Base-by-base conservation (phyloP, 495 filamentous ascomycete species). In the Chaetomium tenue region DNA sequence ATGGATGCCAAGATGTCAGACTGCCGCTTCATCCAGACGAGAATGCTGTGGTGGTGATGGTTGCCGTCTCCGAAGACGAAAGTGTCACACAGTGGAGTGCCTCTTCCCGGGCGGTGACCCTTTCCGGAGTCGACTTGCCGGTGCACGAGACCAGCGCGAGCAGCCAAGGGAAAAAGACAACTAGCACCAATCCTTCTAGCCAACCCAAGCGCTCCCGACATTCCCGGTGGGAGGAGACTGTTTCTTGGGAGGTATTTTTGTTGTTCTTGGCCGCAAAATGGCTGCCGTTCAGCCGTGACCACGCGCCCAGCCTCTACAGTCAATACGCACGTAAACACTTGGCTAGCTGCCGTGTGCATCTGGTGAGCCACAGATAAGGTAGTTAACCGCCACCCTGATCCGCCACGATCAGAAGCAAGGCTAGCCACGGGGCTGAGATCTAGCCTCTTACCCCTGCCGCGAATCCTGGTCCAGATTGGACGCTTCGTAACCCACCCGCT, bases 1-100 rank as follows among this genome's bases (percentile, higher is more conserved):
- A 50, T 16, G 11, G 33, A 13, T 54, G 59, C 59, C 59, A 61
- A 61, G 59, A 20, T 5, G 46, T 18, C 39, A 16, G 23, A 58
- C 4, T 58, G 55, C 39, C 55, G 55, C 15, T 40, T 56, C n/a
- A 5, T 56, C 53, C 53, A 40, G 46, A 20, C 20, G 46, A n/a
- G 46, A 50, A 50, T 23, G 46, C 46, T 3, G 46, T 18, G 13
- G 40, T 44, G 40, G 16, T 44, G 40, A 18, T 44, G 33, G 33
- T 44, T 44, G 13, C 40, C 40, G 11, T 44, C 15, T 44, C 16
- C 13, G 15, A 18, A 15, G 40, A 18, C 40, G 16, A 15, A 16
- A 18, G 40, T 2, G 16, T 44, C 40, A 16, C 16, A 12, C 1
- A 16, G 16, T 15, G 0, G 15, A 44, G 40, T 44, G 13, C 40